phyloP scores from a whole-genome alignment of 345 rosid species.

The Combretum micranthum region DNA sequence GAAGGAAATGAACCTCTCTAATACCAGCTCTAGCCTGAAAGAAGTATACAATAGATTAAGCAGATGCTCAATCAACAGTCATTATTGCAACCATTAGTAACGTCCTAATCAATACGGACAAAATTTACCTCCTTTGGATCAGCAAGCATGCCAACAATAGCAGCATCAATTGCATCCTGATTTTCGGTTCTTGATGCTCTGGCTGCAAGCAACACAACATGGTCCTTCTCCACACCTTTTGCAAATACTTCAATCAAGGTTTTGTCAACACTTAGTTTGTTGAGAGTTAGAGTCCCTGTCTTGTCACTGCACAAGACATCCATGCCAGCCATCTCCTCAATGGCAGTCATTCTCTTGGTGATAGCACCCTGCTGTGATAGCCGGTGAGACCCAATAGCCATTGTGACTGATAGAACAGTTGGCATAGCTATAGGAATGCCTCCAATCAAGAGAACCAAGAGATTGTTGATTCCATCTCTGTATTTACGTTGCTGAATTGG shows the following conservation, averaged over 20 bases:
- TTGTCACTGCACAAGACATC: slow-evolving; percentile 87
- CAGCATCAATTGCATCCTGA: slow-evolving; percentile 90
- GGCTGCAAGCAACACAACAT: slow-evolving; percentile 65
- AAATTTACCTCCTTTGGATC: slow-evolving; percentile 65
- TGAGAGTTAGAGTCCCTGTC: slow-evolving; percentile 78
- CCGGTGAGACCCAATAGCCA: slow-evolving; percentile 86
- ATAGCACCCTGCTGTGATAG: slow-evolving; percentile 80
- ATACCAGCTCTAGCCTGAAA: slow-evolving; percentile 69
- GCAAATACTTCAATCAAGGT: slow-evolving; percentile 64
- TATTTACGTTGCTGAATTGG: slow-evolving; percentile 63
- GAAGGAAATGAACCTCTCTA: slow-evolving; percentile 70
- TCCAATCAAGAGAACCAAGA: slow-evolving; percentile 80
- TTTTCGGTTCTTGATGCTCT: slow-evolving; percentile 83
- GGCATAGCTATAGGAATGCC: slow-evolving; percentile 95
- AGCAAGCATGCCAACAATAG: slow-evolving; percentile 81
- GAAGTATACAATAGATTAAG: not conserved
- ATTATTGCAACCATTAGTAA: not conserved
- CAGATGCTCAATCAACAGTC: not conserved
- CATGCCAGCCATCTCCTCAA: slow-evolving; percentile 93
- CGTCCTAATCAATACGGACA: not conserved
- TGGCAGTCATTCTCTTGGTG: slow-evolving; percentile 89
- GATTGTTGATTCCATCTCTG: slow-evolving; percentile 75
- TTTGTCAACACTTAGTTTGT: slow-evolving; percentile 73
- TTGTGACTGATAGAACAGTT: slow-evolving; percentile 70
- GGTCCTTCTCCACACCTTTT: slow-evolving; percentile 59